phyloP scores from a whole-genome alignment of 73 alveolate genomes.

The Symbiodinium natans region DNA sequence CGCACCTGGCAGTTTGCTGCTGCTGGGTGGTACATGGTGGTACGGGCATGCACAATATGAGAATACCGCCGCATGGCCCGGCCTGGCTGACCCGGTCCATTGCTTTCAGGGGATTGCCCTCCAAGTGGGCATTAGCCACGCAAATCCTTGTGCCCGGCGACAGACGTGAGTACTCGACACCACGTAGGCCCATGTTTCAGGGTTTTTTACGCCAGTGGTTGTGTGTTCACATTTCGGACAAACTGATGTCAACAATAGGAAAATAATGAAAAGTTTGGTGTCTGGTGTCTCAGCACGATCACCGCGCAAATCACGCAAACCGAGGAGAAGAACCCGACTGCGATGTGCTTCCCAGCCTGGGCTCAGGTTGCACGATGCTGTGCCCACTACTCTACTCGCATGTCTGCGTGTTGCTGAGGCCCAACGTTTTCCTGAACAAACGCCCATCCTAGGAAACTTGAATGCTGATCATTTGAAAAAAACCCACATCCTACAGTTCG shows the following conservation, averaged over 20 bases:
- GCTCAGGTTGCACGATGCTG: not conserved
- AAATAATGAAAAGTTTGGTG: too few relatives aligned
- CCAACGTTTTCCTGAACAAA: not conserved
- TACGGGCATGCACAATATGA: too few relatives aligned
- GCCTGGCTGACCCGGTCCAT: slow-evolving; percentile 55
- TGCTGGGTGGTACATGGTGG: too few relatives aligned
- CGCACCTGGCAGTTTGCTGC: not conserved
- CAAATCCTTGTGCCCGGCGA: slow-evolving; percentile 22
- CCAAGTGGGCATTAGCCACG: slow-evolving; percentile 66
- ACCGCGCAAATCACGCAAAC: slow-evolving; percentile 11
- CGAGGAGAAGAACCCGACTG: slow-evolving; percentile 53
- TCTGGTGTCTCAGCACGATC: not conserved
- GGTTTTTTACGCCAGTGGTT: too few relatives aligned
- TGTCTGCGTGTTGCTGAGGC: too few relatives aligned
- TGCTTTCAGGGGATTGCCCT: slow-evolving; percentile 54
- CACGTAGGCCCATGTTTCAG: too few relatives aligned
- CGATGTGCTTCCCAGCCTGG: slow-evolving; percentile 73
- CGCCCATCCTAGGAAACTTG: not conserved
- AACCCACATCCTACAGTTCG: too few relatives aligned
- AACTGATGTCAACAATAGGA: too few relatives aligned
- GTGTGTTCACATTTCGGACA: too few relatives aligned
- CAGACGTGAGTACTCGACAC: too few relatives aligned
- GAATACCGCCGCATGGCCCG: not conserved
- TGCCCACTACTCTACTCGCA: not conserved
- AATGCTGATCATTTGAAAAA: too few relatives aligned